Percentiles rank a stretch among this genome's conserved stretches.
Evolutionary conservation across 495 filamentous ascomycete species (phyloP).

Genomic region (Hypoxylon crocopeplum): DNA sequence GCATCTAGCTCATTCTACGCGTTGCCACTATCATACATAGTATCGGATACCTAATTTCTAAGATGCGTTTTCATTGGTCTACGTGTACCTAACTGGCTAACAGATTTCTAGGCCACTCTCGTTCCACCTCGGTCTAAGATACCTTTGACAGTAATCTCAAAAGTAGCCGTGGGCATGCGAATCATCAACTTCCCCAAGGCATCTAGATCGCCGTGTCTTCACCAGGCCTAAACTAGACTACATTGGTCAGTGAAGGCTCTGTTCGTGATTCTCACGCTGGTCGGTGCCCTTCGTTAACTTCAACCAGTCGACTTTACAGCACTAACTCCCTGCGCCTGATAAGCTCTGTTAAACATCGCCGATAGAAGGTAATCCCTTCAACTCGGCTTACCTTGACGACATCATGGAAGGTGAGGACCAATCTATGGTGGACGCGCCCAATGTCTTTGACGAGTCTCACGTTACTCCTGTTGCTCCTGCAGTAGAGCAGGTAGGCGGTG

Average conservation of each 20-base stretch:
- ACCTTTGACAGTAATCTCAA: background rate
- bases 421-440: slow-evolving; percentile 46
- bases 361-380: background rate
- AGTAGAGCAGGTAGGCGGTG: slow-evolving; percentile 22
- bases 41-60: background rate
- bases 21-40: too few species aligned
- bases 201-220: slow-evolving; percentile 9
- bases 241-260: background rate
- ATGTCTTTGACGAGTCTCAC: slow-evolving; percentile 43
- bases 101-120: slow-evolving; percentile 1
- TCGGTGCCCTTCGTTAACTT: background rate
- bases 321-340: background rate
- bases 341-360: background rate
- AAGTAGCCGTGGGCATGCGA: slow-evolving; percentile 20
- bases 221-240: background rate
- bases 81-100: slow-evolving; percentile 7
- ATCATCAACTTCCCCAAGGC: background rate
- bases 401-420: slow-evolving; percentile 52
- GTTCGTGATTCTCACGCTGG: background rate
- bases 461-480: slow-evolving; percentile 7
- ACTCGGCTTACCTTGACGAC: background rate
- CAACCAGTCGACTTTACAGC: background rate
- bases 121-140: background rate
- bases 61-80: too few species aligned
- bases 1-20: too few species aligned